phyloP scores from a whole-genome alignment of 768 basidiomycete genomes.

The Pleurotus platypus region DNA sequence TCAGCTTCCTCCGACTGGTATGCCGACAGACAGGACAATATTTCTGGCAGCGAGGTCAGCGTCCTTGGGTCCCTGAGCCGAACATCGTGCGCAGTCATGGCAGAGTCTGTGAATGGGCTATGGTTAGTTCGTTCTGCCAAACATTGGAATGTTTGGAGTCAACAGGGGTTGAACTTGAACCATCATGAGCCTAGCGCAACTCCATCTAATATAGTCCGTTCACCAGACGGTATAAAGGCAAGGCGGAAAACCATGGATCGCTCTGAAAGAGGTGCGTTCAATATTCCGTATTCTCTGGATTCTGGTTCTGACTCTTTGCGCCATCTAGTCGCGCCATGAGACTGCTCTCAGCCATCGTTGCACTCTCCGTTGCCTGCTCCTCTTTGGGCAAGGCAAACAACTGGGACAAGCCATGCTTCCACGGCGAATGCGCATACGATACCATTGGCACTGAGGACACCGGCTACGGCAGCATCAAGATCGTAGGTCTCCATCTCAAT shows the following conservation, averaged over 20 bases:
- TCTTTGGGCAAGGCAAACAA: slow-evolving; percentile 13
- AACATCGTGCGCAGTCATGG: neutral
- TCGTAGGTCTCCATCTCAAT: neutral
- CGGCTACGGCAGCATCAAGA: slow-evolving; percentile 5
- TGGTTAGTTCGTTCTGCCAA: too few species aligned
- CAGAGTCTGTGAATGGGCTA: too few species aligned
- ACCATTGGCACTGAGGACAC: slow-evolving; percentile 1
- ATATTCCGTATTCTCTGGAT: neutral
- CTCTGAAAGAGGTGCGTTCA: neutral
- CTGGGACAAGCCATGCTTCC: slow-evolving; percentile 20
- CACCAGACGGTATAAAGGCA: too few species aligned
- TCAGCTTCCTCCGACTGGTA: slow-evolving; percentile 77
- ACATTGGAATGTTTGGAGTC: too few species aligned
- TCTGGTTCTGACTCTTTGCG: neutral
- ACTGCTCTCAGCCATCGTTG: neutral
- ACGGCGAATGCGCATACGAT: slow-evolving; percentile 20
- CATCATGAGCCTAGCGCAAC: too few species aligned
- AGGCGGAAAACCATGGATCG: too few species aligned
- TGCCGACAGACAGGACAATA: slow-evolving; percentile 69
- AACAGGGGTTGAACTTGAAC: too few species aligned
- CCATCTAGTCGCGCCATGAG: neutral
- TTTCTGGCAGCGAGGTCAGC: slow-evolving; percentile 63
- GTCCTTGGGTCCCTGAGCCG: slow-evolving; percentile 29
- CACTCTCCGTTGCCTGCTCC: neutral
- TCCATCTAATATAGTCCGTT: too few species aligned